Evolutionary conservation across 768 basidiomycete species (phyloP).

Genomic region (Boletus rex-veris): DNA sequence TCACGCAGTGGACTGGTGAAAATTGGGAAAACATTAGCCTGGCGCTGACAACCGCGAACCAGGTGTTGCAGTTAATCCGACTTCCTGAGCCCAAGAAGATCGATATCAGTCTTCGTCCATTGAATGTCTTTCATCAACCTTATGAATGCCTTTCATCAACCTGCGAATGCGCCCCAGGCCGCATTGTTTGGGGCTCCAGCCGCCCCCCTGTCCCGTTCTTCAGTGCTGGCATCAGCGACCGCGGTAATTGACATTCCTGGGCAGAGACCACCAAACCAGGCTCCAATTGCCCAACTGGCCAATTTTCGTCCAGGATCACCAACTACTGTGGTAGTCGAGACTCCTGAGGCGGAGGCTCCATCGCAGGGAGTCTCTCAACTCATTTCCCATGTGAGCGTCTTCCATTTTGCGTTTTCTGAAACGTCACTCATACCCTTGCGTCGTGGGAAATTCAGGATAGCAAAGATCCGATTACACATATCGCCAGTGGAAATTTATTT

Average conservation of each 20-base stretch:
- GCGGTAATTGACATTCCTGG: no score
- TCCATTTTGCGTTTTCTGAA: not conserved
- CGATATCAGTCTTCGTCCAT: constrained; percentile 7
- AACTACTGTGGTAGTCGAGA: not conserved
- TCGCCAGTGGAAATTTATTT: constrained; percentile 8
- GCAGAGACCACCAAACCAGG: no score
- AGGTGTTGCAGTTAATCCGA: constrained; percentile 13
- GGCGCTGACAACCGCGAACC: constrained; percentile 24
- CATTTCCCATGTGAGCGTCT: constrained; percentile 6
- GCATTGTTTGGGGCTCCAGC: no score
- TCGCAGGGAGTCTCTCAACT: constrained; percentile 10
- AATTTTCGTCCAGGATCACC: no score
- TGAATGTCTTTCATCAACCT: no score
- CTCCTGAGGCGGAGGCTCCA: not conserved
- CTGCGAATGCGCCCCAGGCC: not conserved
- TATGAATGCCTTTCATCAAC: not conserved
- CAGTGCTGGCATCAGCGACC: no score
- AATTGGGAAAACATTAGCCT: constrained; percentile 28
- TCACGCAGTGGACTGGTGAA: constrained; percentile 31
- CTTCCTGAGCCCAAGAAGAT: constrained; percentile 23
- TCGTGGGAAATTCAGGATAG: constrained; percentile 4
- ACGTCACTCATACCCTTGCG: not conserved
- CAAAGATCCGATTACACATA: constrained; percentile 21
- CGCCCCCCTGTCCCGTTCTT: no score
- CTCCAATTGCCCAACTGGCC: no score